These are phyloP conservation scores for Tetracladium maxilliforme DNA, from an alignment of 2,329 filamentous ascomycete species.

Conservation along the genomic window DNA sequence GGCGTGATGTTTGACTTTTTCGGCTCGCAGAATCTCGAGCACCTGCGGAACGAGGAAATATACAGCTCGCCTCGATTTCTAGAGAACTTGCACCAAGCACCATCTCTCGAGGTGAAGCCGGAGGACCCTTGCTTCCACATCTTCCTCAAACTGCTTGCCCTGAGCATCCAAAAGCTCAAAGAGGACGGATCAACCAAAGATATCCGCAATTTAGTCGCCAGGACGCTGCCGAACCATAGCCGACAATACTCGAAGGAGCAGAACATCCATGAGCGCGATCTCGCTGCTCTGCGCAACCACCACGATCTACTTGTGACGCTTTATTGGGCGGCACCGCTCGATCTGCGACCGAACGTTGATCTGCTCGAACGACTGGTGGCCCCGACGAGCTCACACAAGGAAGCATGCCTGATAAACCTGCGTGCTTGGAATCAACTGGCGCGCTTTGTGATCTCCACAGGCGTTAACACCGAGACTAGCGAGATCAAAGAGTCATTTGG, in stretches of 20 bases:
- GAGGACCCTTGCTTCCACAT: constrained; percentile 53
- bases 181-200: constrained; percentile 35
- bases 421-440: constrained; percentile 48
- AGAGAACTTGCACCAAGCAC: constrained; percentile 29
- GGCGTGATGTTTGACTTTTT: constrained; percentile 56
- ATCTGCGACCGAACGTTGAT: constrained; percentile 34
- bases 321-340: constrained; percentile 46
- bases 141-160: constrained; percentile 47
- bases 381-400: constrained; percentile 47
- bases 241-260: constrained; percentile 50
- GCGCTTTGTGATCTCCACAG: constrained; percentile 36
- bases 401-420: constrained; percentile 49
- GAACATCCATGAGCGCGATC: constrained; percentile 40
- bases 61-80: constrained; percentile 46
- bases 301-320: constrained; percentile 53
- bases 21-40: constrained; percentile 42
- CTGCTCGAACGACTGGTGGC: constrained; percentile 44
- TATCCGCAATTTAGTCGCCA: constrained; percentile 43
- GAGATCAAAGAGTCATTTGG: constrained; percentile 24
- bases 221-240: constrained; percentile 51
- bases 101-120: constrained; percentile 31
- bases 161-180: constrained; percentile 37
- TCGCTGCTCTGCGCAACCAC: constrained; percentile 51
- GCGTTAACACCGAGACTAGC: constrained; percentile 21
- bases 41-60: constrained; percentile 50